These are phyloP conservation scores for Gossypium aridum DNA, from an alignment of 441 rosid species.

Conservation along the genomic window DNA sequence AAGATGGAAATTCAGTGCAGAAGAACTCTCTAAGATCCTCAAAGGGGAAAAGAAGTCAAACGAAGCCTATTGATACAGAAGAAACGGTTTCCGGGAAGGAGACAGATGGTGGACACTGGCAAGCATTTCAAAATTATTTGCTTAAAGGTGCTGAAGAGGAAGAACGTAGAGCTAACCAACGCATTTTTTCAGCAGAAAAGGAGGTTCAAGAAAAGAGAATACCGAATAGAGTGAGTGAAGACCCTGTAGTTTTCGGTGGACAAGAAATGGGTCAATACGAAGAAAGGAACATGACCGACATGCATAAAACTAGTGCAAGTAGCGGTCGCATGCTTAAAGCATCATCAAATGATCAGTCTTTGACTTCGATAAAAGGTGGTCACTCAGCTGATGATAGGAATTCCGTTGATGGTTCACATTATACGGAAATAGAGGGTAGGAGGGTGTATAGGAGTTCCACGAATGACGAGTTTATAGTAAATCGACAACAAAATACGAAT, in stretches of 20 bases:
- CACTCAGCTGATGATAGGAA: slow-evolving; percentile 31
- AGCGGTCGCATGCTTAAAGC: slow-evolving; percentile 35
- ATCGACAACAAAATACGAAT: slow-evolving; percentile 29
- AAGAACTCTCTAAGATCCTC: slow-evolving; percentile 31
- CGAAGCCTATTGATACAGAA: slow-evolving; percentile 28
- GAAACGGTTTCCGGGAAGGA: slow-evolving; percentile 39
- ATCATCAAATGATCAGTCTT: slow-evolving; percentile 53
- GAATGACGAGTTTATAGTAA: slow-evolving; percentile 55
- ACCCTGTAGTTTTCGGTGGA: slow-evolving; percentile 51
- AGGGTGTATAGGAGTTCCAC: slow-evolving; percentile 35
- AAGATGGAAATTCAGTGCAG: slow-evolving; percentile 28
- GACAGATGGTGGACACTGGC: slow-evolving; percentile 74
- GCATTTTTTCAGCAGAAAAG: slow-evolving; percentile 59
- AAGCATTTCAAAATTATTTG: slow-evolving; percentile 76
- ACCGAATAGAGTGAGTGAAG: slow-evolving; percentile 39
- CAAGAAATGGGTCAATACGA: slow-evolving; percentile 35
- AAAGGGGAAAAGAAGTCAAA: slow-evolving; percentile 25
- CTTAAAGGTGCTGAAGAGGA: slow-evolving; percentile 76
- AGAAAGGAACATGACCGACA: slow-evolving; percentile 36
- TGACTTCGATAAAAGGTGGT: slow-evolving; percentile 32
- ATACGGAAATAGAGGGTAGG: slow-evolving; percentile 36
- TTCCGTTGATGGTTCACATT: slow-evolving; percentile 29
- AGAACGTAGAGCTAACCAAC: slow-evolving; percentile 35
- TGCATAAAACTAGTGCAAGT: slow-evolving; percentile 42
- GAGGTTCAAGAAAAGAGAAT: slow-evolving; percentile 45